phyloP scores from a whole-genome alignment of 208 protist genomes.

The Trypanosoma melophagium region DNA sequence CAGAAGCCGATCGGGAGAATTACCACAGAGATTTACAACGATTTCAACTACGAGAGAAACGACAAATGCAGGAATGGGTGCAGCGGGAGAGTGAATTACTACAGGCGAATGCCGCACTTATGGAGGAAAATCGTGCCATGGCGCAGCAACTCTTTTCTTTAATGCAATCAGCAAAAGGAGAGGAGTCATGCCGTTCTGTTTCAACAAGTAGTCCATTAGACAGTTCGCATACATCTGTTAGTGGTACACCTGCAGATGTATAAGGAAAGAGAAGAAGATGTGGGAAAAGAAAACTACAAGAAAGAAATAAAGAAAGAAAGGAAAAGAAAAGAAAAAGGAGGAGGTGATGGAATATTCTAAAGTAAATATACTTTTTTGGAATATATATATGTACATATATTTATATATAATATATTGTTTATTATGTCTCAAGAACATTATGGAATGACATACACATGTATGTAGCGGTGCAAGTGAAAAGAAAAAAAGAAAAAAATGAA shows the following conservation, averaged over 20 bases:
- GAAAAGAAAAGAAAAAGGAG: neutral
- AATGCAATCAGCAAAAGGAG: neutral
- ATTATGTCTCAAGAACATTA: too few species aligned
- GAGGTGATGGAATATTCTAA: too few species aligned
- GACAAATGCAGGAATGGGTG: constrained; percentile 38
- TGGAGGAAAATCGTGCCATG: constrained; percentile 15
- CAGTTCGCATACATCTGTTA: neutral
- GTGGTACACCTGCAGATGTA: neutral
- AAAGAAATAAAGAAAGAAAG: neutral
- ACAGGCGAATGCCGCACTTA: constrained; percentile 11
- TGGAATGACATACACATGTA: too few species aligned
- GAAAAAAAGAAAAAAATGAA: too few species aligned
- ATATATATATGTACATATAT: too few species aligned
- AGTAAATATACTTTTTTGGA: too few species aligned
- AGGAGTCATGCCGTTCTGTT: neutral
- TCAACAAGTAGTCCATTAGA: neutral
- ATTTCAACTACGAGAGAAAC: constrained; percentile 30
- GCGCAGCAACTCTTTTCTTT: neutral
- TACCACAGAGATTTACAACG: constrained; percentile 48
- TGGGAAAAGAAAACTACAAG: neutral
- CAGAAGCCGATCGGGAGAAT: constrained; percentile 70
- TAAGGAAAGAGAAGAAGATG: neutral
- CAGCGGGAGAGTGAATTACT: constrained; percentile 33
- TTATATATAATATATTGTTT: too few species aligned
- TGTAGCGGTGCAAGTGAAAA: too few species aligned